phyloP scores from a whole-genome alignment of 208 protist species.

The Acanthamoeba lenticulata region DNA sequence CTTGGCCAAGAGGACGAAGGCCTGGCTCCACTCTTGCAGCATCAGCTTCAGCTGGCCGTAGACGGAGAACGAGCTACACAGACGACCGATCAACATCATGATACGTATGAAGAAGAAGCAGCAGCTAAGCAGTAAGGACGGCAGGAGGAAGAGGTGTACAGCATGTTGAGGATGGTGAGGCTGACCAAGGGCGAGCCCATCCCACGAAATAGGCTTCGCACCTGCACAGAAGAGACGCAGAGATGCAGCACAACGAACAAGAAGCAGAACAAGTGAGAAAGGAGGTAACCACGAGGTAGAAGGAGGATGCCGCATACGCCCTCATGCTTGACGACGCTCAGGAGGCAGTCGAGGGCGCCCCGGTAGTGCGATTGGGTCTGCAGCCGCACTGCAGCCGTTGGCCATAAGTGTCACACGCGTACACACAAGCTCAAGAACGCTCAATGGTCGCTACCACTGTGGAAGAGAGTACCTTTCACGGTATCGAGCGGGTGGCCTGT shows the following conservation, averaged over 20 bases:
- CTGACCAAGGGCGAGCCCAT: constrained; percentile 56
- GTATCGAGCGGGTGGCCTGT: constrained; percentile 53
- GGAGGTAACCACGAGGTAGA: neutral
- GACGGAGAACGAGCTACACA: constrained; percentile 10
- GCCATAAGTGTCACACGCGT: neutral
- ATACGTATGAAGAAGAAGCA: neutral
- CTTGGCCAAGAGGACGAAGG: neutral
- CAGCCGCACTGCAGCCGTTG: neutral
- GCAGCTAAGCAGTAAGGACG: neutral
- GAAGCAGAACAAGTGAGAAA: no score
- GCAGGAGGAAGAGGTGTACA: neutral
- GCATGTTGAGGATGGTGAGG: constrained; percentile 64
- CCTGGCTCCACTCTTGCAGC: constrained; percentile 34
- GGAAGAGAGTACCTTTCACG: constrained; percentile 26
- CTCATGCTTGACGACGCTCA: constrained; percentile 36
- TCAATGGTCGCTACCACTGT: neutral
- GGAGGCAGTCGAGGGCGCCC: constrained; percentile 23
- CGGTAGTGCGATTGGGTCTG: constrained; percentile 54
- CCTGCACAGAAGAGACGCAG: no score
- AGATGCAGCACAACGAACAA: neutral
- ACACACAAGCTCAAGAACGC: neutral
- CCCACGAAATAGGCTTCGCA: neutral
- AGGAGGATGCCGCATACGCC: neutral
- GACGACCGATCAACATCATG: neutral
- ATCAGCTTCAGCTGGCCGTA: constrained; percentile 58